phyloP scores from a whole-genome alignment of 2,329 filamentous ascomycete species.

The Pseudogymnoascus sp. region DNA sequence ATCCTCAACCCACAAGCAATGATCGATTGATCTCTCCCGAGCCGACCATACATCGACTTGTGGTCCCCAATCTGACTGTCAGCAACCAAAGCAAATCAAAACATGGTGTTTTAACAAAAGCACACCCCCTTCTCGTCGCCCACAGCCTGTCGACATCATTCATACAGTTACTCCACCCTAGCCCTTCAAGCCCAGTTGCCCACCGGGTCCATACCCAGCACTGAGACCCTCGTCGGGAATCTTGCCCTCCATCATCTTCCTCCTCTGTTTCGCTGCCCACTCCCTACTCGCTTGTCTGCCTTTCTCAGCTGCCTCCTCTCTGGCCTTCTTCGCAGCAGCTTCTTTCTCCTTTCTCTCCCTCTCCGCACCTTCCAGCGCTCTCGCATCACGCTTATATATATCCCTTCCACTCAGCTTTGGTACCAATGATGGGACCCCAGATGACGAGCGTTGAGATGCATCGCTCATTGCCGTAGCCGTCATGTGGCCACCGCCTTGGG shows the following conservation, averaged over 20 bases:
- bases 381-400: conserved; percentile 49
- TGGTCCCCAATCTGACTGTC: background rate
- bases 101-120: background rate
- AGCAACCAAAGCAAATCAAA: conserved; percentile 1
- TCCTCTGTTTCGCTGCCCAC: conserved; percentile 54
- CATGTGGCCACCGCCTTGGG: conserved; percentile 6
- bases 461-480: background rate
- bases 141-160: background rate
- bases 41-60: background rate
- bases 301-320: conserved; percentile 56
- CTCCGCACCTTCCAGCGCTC: conserved; percentile 42
- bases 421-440: background rate
- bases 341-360: conserved; percentile 51
- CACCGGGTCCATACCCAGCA: conserved; percentile 25
- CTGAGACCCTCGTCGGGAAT: conserved; percentile 22
- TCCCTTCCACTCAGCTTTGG: conserved; percentile 40
- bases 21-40: background rate
- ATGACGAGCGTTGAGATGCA: background rate
- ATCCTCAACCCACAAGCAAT: background rate
- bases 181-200: conserved; percentile 22
- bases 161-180: background rate
- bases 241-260: conserved; percentile 21
- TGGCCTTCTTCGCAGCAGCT: conserved; percentile 45
- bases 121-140: background rate
- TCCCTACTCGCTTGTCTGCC: conserved; percentile 53